Evolutionary conservation across 352 stramenopile genomes (phyloP), one percentile per base, ranked within the genome.

Genomic region (Pythium scleroteichum): DNA sequence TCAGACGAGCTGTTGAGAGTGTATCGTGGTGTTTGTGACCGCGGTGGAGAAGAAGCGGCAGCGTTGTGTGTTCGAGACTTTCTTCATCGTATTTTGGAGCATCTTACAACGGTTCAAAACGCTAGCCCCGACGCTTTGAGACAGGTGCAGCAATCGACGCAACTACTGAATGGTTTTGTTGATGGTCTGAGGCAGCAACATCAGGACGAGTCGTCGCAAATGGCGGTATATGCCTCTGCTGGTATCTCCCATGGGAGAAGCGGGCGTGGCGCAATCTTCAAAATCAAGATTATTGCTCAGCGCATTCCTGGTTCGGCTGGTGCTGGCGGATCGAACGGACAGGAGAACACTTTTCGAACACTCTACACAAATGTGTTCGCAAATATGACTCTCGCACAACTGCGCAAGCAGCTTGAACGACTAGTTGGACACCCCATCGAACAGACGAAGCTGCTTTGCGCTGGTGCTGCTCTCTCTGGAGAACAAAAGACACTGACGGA

Each of bases 401-500:
- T 96, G 16, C 77, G 85, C 9, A 85, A 89, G 56, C 78, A 91
- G 29, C 70, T 96, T 19, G 87, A 96, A 66, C 76, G 77, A 48
- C 53, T 88, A 0, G 64, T 92, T 19, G 69, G 70, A 0, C 87
- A 96, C 57, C 80, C 87, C 1, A 75, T 90, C 59, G 75, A 88
- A 47, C 87, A 94, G 54, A 92, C 75, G 4, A 96, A 96, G 56
- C 84, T 96, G 10, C 66, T 96, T 2, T 87, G 69, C 20, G 73
- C 73, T 45, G 84, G 87, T 16, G 77, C 78, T 9, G 72, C 83
- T 1, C 70, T 96, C 20, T 82, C 80, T 17, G 85, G 85, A 10
- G 87, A 96, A 42, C 61, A 85, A 35, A 96, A 96, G 62, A 93
- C 85, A 23, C 65, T 94, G 3, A 73, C 76, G 27, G 85, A 96